Base-by-base conservation (phyloP, 306 rosid species). In the Cicer arietinum region DNA sequence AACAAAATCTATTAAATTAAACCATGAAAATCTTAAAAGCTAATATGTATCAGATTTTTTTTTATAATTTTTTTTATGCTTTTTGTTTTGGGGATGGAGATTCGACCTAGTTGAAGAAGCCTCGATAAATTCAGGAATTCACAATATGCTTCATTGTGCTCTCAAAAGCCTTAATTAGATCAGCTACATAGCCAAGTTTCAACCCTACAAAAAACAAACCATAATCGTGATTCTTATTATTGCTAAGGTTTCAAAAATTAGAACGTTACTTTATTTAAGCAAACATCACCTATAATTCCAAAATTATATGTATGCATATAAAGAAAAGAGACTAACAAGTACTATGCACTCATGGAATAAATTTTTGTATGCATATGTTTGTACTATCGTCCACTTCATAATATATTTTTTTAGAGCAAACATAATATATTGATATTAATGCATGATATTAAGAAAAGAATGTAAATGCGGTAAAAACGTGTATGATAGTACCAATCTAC, bases 181-280 rank as follows among this genome's bases (percentile, higher is more conserved):
- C 67, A 71, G 59, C 71, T 56, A 17, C 30, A 42, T 6, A 16
- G 74, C 79, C 81, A 74, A 64, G 71, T 50, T 73, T 63, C 66
- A 60, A 50, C 25, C 84, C 88, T 81, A 76, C 85, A 81, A 81
- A 77, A 25, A 39, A 6, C 43, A 67, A 69, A 41, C 47, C n/a
- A 53, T 39, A 56, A 67, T 4, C 50, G 64, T 17, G 42, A 74
- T 22, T 57, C 42, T 46, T 67, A 50, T 11, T 57, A 18, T 3
- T 16, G 54, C 16, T 50, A n/a, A n/a, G 9, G 20, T 50, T 6
- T 51, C 2, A 51, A 51, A 35, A 60, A 7, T 60, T 35, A 35
- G 0, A 60, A 2, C 11, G 6, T 60, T 60, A 60, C 67, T 60
- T 60, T 7, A 60, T 60, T 35, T 37, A 60, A 60, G 45, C 44